Evolutionary conservation across 148 eudicot genomes (phyloP).

Genomic region (Suaeda aralocaspica): DNA sequence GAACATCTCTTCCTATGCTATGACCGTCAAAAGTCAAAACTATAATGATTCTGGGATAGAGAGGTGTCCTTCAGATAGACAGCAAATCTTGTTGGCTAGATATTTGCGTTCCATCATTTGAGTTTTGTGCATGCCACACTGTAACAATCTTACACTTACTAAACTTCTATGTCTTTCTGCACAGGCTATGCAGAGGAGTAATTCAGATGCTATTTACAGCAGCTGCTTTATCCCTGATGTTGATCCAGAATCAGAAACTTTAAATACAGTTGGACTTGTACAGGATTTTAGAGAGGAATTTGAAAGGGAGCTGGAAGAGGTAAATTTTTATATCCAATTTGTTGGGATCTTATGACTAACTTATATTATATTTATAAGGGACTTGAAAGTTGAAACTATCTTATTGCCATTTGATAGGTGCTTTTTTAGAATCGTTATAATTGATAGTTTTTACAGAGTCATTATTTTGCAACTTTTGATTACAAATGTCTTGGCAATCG

Average conservation of each 20-base stretch:
- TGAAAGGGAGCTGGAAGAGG: constrained; percentile 77
- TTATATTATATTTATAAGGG: too few species aligned
- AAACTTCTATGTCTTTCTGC: neutral
- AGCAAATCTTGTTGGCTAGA: neutral
- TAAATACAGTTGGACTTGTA: constrained; percentile 48
- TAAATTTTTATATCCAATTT: constrained; percentile 13
- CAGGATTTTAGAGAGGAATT: constrained; percentile 78
- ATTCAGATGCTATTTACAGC: constrained; percentile 26
- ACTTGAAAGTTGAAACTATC: neutral
- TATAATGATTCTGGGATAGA: too few species aligned
- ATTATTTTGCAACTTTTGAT: too few species aligned
- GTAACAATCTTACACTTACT: neutral
- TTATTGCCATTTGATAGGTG: neutral
- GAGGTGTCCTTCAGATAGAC: too few species aligned
- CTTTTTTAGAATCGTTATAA: too few species aligned
- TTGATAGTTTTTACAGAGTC: neutral
- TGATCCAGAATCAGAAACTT: constrained; percentile 47
- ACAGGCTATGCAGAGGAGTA: constrained; percentile 52
- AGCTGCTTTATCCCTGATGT: constrained; percentile 38
- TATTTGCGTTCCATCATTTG: neutral
- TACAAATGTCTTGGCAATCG: too few species aligned
- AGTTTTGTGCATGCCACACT: constrained; percentile 5
- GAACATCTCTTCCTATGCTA: too few species aligned
- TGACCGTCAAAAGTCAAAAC: too few species aligned
- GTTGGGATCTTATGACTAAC: neutral